Evolutionary conservation across 306 rosid genomes (phyloP).

Genomic region (Vigna reflexopilosa): DNA sequence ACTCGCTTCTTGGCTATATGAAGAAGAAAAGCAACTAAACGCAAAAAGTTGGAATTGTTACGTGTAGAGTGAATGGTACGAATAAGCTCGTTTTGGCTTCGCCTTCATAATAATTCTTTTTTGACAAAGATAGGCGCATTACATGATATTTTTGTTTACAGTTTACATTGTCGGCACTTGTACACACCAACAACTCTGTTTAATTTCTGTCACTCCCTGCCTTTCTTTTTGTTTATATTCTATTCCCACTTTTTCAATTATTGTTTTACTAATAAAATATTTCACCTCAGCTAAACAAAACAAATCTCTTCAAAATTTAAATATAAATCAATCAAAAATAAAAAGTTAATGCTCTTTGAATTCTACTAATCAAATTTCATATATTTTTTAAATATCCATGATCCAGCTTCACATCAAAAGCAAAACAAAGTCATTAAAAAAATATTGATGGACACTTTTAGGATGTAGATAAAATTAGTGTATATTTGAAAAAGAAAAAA

Average conservation of each 20-base stretch:
- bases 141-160: conserved; percentile 26
- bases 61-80: conserved; percentile 20
- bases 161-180: background rate
- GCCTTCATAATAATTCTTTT: conserved; percentile 16
- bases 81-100: too few species aligned
- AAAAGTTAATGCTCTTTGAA: too few species aligned
- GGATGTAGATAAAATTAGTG: too few species aligned
- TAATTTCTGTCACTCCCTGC: background rate
- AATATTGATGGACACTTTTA: too few species aligned
- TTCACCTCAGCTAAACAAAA: background rate
- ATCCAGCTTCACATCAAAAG: too few species aligned
- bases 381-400: too few species aligned
- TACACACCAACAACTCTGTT: background rate
- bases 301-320: too few species aligned
- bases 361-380: too few species aligned
- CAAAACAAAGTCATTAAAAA: too few species aligned
- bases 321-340: too few species aligned
- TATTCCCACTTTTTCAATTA: background rate
- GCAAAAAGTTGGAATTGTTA: background rate
- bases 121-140: conserved; percentile 23
- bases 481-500: too few species aligned
- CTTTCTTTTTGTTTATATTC: conserved; percentile 3
- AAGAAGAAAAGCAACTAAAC: conserved; percentile 1
- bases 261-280: background rate
- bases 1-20: background rate